Conservation (phyloP, 495 filamentous ascomycete genomes). For the Penicillium diatomitis region DNA sequence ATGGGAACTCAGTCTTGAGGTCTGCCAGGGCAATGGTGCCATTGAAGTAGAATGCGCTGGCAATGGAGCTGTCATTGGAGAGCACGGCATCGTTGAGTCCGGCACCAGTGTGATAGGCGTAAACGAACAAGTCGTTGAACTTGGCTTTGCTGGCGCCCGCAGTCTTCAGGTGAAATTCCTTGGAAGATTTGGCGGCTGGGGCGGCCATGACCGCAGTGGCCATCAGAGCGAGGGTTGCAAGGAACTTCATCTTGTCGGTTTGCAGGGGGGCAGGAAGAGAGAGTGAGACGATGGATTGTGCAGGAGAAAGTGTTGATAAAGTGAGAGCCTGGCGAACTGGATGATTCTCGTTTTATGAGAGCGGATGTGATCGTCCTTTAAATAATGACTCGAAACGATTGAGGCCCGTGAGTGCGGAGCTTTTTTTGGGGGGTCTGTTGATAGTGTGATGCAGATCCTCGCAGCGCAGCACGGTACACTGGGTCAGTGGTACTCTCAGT, state of each 20-base stretch:
- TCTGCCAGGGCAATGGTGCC: conserved; percentile 19
- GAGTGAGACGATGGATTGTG: too few species aligned
- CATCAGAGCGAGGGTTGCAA: conserved; percentile 23
- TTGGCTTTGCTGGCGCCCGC: conserved; percentile 18
- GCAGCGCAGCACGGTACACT: too few species aligned
- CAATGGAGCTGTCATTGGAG: conserved; percentile 12
- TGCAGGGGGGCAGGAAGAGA: background rate
- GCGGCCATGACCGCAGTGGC: conserved; percentile 18
- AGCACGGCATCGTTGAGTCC: conserved; percentile 39
- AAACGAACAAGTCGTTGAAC: conserved; percentile 37
- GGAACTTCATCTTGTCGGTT: conserved; percentile 22
- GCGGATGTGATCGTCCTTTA: too few species aligned
- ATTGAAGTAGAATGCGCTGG: conserved; percentile 32
- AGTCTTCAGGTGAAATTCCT: conserved; percentile 37
- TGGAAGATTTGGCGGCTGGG: conserved; percentile 10
- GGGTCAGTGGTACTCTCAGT: too few species aligned
- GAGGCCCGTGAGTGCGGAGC: too few species aligned
- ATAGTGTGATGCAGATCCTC: too few species aligned
- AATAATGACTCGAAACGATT: too few species aligned
- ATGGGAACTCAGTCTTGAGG: conserved; percentile 15
- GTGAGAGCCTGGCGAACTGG: too few species aligned
- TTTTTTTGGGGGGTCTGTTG: too few species aligned
- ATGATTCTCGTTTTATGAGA: too few species aligned
- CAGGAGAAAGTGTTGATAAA: too few species aligned
- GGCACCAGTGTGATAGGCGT: conserved; percentile 42